Conservation (phyloP, 2,329 filamentous ascomycete genomes). For the Xylariales sp. region DNA sequence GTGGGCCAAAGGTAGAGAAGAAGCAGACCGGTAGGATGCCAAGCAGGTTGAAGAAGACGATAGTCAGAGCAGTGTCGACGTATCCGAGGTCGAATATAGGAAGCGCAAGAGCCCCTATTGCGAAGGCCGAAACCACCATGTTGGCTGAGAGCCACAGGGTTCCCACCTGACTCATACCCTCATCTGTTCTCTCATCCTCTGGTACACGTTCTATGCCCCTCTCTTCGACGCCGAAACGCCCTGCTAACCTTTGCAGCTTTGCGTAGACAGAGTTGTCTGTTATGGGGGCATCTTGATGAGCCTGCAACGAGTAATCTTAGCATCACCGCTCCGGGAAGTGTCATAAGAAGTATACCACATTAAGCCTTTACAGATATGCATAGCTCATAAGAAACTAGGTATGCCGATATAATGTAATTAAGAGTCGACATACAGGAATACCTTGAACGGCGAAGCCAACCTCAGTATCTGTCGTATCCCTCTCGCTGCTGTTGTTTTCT, state of each 20-base stretch:
- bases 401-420: too few species aligned
- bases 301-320: neutral
- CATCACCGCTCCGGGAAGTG: too few species aligned
- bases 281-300: neutral
- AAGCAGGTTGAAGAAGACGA: slow-evolving; percentile 71
- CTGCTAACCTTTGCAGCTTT: slow-evolving; percentile 55
- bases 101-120: slow-evolving; percentile 67
- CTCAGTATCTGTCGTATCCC: too few species aligned
- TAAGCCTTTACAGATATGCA: too few species aligned
- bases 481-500: too few species aligned
- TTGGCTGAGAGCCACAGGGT: slow-evolving; percentile 78
- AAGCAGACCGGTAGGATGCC: slow-evolving; percentile 69
- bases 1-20: slow-evolving; percentile 72
- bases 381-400: too few species aligned
- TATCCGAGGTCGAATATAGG: slow-evolving; percentile 67
- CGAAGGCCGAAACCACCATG: slow-evolving; percentile 72
- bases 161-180: slow-evolving; percentile 60
- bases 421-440: too few species aligned
- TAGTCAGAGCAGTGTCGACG: slow-evolving; percentile 65
- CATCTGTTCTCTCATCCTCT: slow-evolving; percentile 62
- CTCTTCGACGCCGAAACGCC: slow-evolving; percentile 64
- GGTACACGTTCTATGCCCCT: slow-evolving; percentile 73
- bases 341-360: too few species aligned
- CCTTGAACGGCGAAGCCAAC: too few species aligned
- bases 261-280: slow-evolving; percentile 16